phyloP scores from a whole-genome alignment of 192 early-diverging fungal species.

The Polychytrium aggregatum region DNA sequence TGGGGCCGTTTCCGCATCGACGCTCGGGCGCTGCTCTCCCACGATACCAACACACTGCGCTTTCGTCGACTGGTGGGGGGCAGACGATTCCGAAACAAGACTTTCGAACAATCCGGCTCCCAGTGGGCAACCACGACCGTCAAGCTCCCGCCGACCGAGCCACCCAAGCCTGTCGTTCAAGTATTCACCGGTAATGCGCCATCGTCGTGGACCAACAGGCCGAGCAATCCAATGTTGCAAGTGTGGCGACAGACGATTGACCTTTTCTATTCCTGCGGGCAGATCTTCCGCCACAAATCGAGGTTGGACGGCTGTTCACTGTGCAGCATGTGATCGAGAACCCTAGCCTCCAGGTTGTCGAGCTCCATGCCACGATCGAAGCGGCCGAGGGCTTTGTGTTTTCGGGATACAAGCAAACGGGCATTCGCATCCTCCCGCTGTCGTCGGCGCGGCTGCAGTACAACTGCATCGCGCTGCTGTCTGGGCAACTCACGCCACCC shows the following conservation, averaged over 20 bases:
- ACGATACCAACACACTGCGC: no score
- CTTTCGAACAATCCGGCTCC: no score
- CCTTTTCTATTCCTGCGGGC: no score
- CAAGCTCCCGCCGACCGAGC: neutral
- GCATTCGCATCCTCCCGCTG: constrained; percentile 46
- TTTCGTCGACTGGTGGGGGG: no score
- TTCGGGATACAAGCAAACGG: constrained; percentile 54
- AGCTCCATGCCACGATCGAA: constrained; percentile 50
- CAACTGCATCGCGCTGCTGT: constrained; percentile 48
- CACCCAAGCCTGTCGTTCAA: constrained; percentile 1
- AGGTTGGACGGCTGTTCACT: constrained; percentile 48
- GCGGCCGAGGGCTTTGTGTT: constrained; percentile 64
- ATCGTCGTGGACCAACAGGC: neutral
- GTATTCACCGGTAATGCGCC: neutral
- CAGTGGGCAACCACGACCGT: no score
- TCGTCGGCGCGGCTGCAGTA: constrained; percentile 33
- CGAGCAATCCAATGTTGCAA: neutral
- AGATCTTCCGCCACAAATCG: constrained; percentile 47
- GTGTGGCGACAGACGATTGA: no score
- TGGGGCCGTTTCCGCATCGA: no score
- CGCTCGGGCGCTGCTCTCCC: no score
- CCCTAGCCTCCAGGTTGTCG: constrained; percentile 31
- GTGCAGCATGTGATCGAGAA: constrained; percentile 54
- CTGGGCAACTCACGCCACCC: constrained; percentile 48
- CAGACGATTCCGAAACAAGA: no score